Evolutionary conservation across 2,329 filamentous ascomycete genomes (phyloP).

Genomic region (Cadophora gregata): DNA sequence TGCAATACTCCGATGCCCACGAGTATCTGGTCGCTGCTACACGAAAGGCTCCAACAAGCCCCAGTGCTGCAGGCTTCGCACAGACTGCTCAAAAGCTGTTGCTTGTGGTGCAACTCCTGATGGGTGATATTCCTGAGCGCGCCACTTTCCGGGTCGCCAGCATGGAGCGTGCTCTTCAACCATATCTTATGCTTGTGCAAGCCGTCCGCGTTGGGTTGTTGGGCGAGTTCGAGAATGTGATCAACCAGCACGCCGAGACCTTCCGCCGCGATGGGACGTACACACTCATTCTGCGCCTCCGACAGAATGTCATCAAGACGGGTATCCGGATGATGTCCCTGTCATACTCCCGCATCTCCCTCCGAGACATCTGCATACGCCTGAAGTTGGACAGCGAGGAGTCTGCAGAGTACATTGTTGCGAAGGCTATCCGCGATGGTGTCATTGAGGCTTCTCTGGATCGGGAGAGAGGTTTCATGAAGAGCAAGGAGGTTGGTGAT

Average conservation of each 20-base stretch:
- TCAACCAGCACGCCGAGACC: constrained; percentile 78
- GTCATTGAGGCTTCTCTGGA: constrained; percentile 96
- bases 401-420: constrained; percentile 98
- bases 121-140: constrained; percentile 98
- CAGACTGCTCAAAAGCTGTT: constrained; percentile 97
- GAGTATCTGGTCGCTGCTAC: constrained; percentile 92
- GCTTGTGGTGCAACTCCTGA: constrained; percentile 92
- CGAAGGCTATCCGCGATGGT: constrained; percentile 96
- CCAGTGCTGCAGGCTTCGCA: constrained; percentile 90
- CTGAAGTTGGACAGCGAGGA: constrained; percentile 94
- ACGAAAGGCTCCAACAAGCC: constrained; percentile 90
- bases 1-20: constrained; percentile 96
- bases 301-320: constrained; percentile 99
- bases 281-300: constrained; percentile 89
- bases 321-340: constrained; percentile 99
- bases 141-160: constrained; percentile 89
- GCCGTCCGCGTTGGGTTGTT: constrained; percentile 96
- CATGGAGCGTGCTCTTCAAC: constrained; percentile 85
- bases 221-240: constrained; percentile 87
- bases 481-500: constrained; percentile 95
- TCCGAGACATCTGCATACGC: constrained; percentile 96
- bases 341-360: constrained; percentile 95
- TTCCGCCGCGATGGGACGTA: constrained; percentile 96
- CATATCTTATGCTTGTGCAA: constrained; percentile 93
- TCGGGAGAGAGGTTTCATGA: constrained; percentile 95